These are phyloP conservation scores for Monosporascus sp. DNA, from an alignment of 2,329 filamentous ascomycete genomes.

Conservation along the genomic window DNA sequence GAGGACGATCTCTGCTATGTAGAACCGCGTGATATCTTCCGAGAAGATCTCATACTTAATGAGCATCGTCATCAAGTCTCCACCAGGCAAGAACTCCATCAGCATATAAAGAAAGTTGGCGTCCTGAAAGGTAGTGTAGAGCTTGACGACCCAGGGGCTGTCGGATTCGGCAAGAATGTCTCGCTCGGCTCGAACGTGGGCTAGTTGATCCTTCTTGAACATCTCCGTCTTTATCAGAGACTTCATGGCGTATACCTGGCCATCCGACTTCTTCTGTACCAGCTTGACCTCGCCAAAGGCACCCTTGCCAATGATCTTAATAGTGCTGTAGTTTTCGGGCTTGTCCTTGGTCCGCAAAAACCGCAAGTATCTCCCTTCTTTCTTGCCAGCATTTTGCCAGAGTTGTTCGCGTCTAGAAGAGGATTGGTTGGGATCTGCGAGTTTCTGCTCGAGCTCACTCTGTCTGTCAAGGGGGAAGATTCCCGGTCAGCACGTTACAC, in stretches of 20 bases:
- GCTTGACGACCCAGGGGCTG: conserved; percentile 98
- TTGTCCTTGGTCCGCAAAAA: conserved; percentile 91
- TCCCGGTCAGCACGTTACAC: conserved; percentile 11
- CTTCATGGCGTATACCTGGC: conserved; percentile 97
- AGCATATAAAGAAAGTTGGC: conserved; percentile 95
- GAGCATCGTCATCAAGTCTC: conserved; percentile 99
- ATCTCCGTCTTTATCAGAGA: conserved; percentile 98
- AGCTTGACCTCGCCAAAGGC: conserved; percentile 98
- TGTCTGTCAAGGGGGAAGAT: conserved; percentile 53
- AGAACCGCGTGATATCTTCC: conserved; percentile 97
- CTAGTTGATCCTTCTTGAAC: conserved; percentile 98
- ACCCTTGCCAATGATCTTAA: conserved; percentile 98
- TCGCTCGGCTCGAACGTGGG: conserved; percentile 94
- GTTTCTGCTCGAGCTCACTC: conserved; percentile 82
- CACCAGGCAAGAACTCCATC: conserved; percentile 98
- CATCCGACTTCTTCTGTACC: conserved; percentile 92
- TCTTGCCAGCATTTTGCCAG: conserved; percentile 76
- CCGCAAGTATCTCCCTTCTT: conserved; percentile 87
- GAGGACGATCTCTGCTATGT: conserved; percentile 96
- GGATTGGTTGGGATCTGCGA: conserved; percentile 71
- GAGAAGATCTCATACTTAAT: conserved; percentile 99
- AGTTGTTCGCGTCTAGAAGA: conserved; percentile 77
- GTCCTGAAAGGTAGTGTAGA: conserved; percentile 98
- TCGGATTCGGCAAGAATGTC: conserved; percentile 98
- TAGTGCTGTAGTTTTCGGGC: conserved; percentile 88